phyloP scores from a whole-genome alignment of 352 stramenopile genomes.

The Phytopythium ostracodes region DNA sequence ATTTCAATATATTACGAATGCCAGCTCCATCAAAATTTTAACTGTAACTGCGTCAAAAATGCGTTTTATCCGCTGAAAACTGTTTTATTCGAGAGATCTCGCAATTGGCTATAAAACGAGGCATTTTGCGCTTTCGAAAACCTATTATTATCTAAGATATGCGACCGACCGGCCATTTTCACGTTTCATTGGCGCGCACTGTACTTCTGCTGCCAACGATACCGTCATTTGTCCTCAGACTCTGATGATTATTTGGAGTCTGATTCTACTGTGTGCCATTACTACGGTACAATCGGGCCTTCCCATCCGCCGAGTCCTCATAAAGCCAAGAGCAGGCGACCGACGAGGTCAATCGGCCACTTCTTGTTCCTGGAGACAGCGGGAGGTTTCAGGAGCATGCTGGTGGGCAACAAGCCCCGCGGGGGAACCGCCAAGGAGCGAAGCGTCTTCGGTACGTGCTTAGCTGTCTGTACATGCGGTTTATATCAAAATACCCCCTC shows the following conservation, averaged over 20 bases:
- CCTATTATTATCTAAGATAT: too few relatives aligned
- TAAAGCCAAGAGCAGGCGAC: not conserved
- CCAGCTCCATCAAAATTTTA: too few relatives aligned
- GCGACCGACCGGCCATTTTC: too few relatives aligned
- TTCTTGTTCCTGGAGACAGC: not conserved
- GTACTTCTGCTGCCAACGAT: too few relatives aligned
- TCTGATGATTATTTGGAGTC: not conserved
- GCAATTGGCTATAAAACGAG: too few relatives aligned
- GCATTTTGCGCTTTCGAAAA: too few relatives aligned
- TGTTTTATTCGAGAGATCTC: too few relatives aligned
- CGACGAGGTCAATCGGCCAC: not conserved
- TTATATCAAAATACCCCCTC: not conserved
- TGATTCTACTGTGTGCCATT: not conserved
- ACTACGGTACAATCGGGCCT: not conserved
- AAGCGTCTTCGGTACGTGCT: slow-evolving; percentile 76
- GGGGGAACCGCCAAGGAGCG: slow-evolving; percentile 74
- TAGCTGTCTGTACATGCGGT: not conserved
- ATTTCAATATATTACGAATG: too few relatives aligned
- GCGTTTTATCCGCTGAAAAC: too few relatives aligned
- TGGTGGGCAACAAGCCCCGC: slow-evolving; percentile 40
- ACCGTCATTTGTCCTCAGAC: not conserved
- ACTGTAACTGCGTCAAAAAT: too few relatives aligned
- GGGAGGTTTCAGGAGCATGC: slow-evolving; percentile 15
- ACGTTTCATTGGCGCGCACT: too few relatives aligned
- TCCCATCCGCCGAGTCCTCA: not conserved